Evolutionary conservation across 2,329 filamentous ascomycete genomes (phyloP), one percentile per base, ranked within the genome.

Genomic region (Cercospora sp.): DNA sequence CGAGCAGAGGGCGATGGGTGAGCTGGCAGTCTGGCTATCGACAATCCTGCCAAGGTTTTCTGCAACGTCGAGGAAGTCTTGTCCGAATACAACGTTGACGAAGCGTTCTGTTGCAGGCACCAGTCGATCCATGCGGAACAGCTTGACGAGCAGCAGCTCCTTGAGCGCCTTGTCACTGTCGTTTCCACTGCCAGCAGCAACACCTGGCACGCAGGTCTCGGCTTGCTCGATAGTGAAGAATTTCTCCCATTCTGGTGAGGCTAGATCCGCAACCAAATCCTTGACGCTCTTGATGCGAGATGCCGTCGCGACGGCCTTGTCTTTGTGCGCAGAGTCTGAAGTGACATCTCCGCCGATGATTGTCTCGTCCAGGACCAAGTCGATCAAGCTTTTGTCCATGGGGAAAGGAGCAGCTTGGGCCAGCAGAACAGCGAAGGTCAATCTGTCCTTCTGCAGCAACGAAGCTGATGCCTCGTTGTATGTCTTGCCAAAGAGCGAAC

Each of bases 391-490:
- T 84, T 94, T 95, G 79, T 99, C 93, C 91, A 98, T 97, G 75
- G 92, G 88, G 83, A 94, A 97, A 0, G 95, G 95, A n/a, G 94
- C 91, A 5, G 94, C 95, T 81, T 98, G 95, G 6, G 94, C 93
- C 55, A 99, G 89, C 62, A 99, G 88, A 87, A 99, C 94, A 32
- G 94, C 96, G 59, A 99, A 87, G 0, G 94, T 97, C 73, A 99
- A 91, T 58, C 93, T 90, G 77, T 99, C 95, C 79, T 94, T 97
- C 77, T 99, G 95, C 69, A 98, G 85, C 63, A 99, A 83, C 65
- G 94, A 93, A 13, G 97, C 85, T 5, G 94, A 94, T n/a, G 96
- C 99, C 71, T 95, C 90, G 79, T 94, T 92, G 81, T 95, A 98
- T 0, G 94, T 90, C 67, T 91, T 94, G 70, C 97, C 88, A 76